Base-by-base conservation (phyloP, 805 yeast genomes). In the Starmerella vitae region DNA sequence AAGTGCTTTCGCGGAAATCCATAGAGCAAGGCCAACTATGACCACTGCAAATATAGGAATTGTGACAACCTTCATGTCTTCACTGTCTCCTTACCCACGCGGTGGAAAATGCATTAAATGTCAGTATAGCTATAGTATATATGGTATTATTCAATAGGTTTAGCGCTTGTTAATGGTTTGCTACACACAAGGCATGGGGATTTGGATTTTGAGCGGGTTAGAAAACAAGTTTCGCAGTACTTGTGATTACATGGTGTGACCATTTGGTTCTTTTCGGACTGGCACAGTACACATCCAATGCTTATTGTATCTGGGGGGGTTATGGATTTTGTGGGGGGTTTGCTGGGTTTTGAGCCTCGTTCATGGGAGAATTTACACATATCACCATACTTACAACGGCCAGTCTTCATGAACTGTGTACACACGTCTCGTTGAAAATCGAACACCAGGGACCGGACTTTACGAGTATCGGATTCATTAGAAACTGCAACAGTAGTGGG, bases 371-470 rank as follows among this genome's bases (percentile, higher is more conserved):
- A 91, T 61, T 91, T 91, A 63, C 99, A 91, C 26, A 91, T 78
- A 51, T 91, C 98, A 7, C 99, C 99, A 56, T 78, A 91, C 5
- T 96, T 96, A 66, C 98, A 91, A 55, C 75, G 86, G 0, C 98
- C 99, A 0, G 93, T 86, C 49, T 78, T 80, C 42, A 74, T 70
- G 58, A 71, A 91, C 58, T 91, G 97, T 54, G 88, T 91, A 56
- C 98, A 91, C 2, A 91, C 77, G 54, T 91, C 96, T 1, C 93
- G 86, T 55, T 83, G 94, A 54, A 77, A 91, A 54, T 91, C 98
- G 28, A 79, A 63, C 8, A 30, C 42, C 2, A 50, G 36, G 9
- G 43, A 17, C 5, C 42, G 38, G 17, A 36, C 32, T n/a, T 28
- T 34, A 12, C 19, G 5, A 13, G 19, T 18, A 15, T n/a, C 17